A percentile compares a stretch with the other conserved stretches of the same genome.
Conservation (phyloP, 441 rosid species). For the Gossypium gossypioides region DNA sequence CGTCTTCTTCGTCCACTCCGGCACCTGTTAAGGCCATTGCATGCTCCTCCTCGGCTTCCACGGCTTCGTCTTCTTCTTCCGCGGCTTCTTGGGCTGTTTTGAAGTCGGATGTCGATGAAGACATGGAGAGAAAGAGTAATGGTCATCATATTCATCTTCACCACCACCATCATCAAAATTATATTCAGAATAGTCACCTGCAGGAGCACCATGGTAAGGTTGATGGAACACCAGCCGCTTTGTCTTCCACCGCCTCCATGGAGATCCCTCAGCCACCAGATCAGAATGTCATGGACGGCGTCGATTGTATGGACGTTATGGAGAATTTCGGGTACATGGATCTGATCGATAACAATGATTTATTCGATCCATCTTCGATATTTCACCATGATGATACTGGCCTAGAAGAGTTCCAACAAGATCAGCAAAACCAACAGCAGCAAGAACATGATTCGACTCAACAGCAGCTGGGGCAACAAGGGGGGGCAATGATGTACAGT, state of each 20-base stretch:
- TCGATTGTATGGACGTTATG: conserved; percentile 53
- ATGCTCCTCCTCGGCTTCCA: conserved; percentile 49
- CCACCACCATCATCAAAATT: not conserved
- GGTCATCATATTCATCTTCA: not conserved
- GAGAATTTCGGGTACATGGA: conserved; percentile 74
- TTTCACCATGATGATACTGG: conserved; percentile 37
- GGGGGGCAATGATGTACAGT: not conserved
- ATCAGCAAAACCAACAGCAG: conserved; percentile 1
- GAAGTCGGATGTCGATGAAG: conserved; percentile 47
- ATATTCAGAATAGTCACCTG: conserved; percentile 13
- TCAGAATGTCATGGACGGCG: conserved; percentile 26
- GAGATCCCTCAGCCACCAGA: conserved; percentile 35
- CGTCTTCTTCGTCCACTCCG: conserved; percentile 73
- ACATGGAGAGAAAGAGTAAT: not conserved
- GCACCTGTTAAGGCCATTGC: conserved; percentile 50
- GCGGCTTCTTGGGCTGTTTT: conserved; percentile 73
- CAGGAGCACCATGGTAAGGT: conserved; percentile 21
- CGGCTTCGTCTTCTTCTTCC: conserved; percentile 55
- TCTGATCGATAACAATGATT: conserved; percentile 57
- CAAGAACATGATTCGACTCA: not conserved
- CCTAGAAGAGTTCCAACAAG: conserved; percentile 25
- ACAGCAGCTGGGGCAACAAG: conserved; percentile 7
- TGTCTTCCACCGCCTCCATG: conserved; percentile 71
- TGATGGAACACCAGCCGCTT: conserved; percentile 31
- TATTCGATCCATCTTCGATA: conserved; percentile 60